Evolutionary conservation across 192 early-diverging fungal genomes (phyloP), one percentile per base, ranked within the genome.

Genomic region (Chytriomyces sp.): DNA sequence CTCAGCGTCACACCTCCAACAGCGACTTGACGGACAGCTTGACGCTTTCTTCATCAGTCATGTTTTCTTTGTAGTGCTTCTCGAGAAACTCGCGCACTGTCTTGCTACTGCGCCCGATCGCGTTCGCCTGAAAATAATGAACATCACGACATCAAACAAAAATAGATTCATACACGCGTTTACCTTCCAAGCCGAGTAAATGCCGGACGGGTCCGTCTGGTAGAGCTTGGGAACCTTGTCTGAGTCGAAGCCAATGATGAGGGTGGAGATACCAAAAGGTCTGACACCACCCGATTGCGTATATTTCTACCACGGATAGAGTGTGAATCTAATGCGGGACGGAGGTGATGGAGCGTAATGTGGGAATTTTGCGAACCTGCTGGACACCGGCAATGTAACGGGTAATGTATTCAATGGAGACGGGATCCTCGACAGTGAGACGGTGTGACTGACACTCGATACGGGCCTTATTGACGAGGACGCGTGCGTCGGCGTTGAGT

Each of bases 21-120:
- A 99, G 79, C 57, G 93, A 92, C 76, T 90, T 91, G 75, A 98
- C 89, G 3, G 95, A 86, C 36, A 99, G 86, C 84, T 97, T 98
- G 78, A 98, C 84, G 12, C 92, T 84, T 5, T 93, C 93, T 8
- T 87, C 87, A 68, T 91, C 84, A 70, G 82, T 72, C 82, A 94
- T 89, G 39, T 93, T 89, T 49, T 94, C 92, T 59, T 91, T 87
- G 74, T 97, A 95, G 79, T 98, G 95, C 90, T 97, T 96, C 73
- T 99, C 97, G 73, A 99, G 84, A 80, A 98, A 99, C 78, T 99
- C 97, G 53, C 93, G 92, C 40, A 99, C 95, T 2, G 95, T 98
- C 84, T 99, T 95, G 78, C 94, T 93, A 74, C 90, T 94, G 74
- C 96, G 87, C 10, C 97, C 97, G 79, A 99, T 96, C 31, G 97